Percentiles rank a stretch among this genome's conserved stretches.
phyloP scores from a whole-genome alignment of 208 protist genomes.

The Leishmania guyanensis region DNA sequence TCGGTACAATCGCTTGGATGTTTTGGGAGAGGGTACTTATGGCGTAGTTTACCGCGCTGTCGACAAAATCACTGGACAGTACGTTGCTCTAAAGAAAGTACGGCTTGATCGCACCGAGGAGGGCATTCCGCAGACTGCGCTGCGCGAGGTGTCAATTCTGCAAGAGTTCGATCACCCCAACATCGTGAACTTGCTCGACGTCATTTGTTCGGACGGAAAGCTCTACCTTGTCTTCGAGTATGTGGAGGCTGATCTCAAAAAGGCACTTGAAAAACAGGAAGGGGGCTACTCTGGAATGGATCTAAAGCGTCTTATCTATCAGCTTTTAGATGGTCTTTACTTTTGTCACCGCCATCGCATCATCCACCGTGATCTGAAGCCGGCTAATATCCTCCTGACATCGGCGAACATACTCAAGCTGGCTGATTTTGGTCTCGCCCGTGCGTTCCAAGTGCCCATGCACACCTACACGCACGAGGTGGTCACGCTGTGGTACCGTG shows the following conservation, averaged over 20 bases:
- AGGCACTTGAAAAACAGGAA: conserved; percentile 93
- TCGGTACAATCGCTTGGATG: conserved; percentile 87
- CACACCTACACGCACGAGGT: conserved; percentile 99
- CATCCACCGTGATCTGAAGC: conserved; percentile 96
- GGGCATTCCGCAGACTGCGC: conserved; percentile 97
- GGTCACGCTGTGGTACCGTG: conserved; percentile 99
- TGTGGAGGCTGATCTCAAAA: conserved; percentile 96
- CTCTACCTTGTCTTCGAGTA: conserved; percentile 94
- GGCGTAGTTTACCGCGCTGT: conserved; percentile 92
- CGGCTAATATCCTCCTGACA: conserved; percentile 95
- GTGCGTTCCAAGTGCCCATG: conserved; percentile 98
- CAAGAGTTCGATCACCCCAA: conserved; percentile 98
- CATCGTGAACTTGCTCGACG: conserved; percentile 94
- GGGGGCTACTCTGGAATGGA: conserved; percentile 69
- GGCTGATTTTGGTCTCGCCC: conserved; percentile 97
- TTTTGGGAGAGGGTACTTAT: conserved; percentile 93
- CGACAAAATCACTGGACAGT: conserved; percentile 76
- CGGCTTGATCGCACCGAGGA: conserved; percentile 97
- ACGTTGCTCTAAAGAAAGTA: conserved; percentile 98
- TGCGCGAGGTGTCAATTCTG: conserved; percentile 98
- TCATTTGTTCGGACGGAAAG: conserved; percentile 89
- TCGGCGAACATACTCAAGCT: conserved; percentile 87
- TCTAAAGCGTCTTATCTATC: conserved; percentile 88
- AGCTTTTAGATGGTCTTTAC: conserved; percentile 90
- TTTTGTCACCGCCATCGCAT: conserved; percentile 95